Base-by-base conservation (phyloP, 2,329 filamentous ascomycete species). In the Bipolaris bicolor region DNA sequence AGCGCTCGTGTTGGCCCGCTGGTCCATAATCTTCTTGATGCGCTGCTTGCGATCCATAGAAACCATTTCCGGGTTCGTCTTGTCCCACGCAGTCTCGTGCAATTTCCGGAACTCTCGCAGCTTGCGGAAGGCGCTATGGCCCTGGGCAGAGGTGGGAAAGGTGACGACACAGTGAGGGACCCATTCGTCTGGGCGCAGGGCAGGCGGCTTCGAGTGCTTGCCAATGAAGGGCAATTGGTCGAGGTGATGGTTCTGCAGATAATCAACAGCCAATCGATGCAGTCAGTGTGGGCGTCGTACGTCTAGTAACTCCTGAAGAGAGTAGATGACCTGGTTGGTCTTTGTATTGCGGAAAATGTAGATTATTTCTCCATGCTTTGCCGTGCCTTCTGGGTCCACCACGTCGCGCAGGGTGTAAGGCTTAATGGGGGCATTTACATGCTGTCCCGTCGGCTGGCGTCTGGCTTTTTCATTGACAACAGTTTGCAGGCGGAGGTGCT, bases 241-340 rank as follows among this genome's bases (percentile, higher is more conserved):
- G 57, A 88, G 63, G 76, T 80, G 74, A 77, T 79, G 76, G 81
- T 82, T 80, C 85, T 71, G 40, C 5, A 16, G 16, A 3, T 18
- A 31, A 26, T 58, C 11, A 62, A 50, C 49, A 40, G 37, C 45
- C 34, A 36, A 11, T 44, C 29, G 13, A 33, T 3, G 48, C 4
- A 16, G 31, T 11, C 26, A 18, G 7, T 31, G 22, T 13, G n/a
- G 7, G 20, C n/a, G 11, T 55, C 79, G 63, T 77, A 87, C 85
- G 62, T 86, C 79, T 44, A 88, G 71, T 50, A 80, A 78, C 50
- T 83, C 81, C 39, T 80, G 81, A 61, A 88, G 75, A 20, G 86
- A 88, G 74, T 88, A 88, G 52, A 88, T 77, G 62, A 88, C 83
- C 74, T 88, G 86, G 57, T 87, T 86, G 34, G 86, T 88, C 60